Base-by-base conservation (phyloP, 768 basidiomycete species). In the Trichaptum fuscoviolaceum region DNA sequence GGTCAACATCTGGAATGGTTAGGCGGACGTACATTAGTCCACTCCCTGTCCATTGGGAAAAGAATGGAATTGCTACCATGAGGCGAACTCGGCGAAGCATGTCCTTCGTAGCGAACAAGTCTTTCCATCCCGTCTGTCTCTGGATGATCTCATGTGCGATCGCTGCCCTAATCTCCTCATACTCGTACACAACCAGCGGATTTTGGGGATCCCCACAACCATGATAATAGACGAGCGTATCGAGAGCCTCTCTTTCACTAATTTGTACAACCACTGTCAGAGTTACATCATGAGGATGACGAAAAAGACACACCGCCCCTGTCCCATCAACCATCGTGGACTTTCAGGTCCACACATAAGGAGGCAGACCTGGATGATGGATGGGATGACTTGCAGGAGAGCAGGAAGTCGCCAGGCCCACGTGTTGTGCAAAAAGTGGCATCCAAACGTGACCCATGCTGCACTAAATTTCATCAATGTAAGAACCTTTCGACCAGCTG, bases 141-240 rank as follows among this genome's bases (percentile, higher is more conserved):
- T 52, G 42, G 17, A 27, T 26, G 60, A 26, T 52, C 42, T 52
- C 42, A 52, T 52, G 12, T 12, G 12, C 2, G 10, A 52, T 52
- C 12, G 42, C 42, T 0, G 60, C 15, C 60, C n/a, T 61, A 18
- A 61, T 61, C 34, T 61, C 60, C 23, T 61, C 60, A 12, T 15
- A 27, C 23, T 61, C 26, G 60, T 61, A 61, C 17, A 61, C 60
- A 35, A 61, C 60, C 26, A 61, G 23, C 26, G 60, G 17, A 24
- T 61, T 35, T 17, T 61, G 42, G 15, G 12, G 15, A 27, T 95
- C 83, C 20, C 91, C 86, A 69, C 91, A 70, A 35, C 75, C 74
- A 67, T 82, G 80, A 64, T 78, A 77, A 57, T 74, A 69, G n/a
- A 76, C 77, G 20, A 82, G 70, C 25, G 77, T 70, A 0, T 57